A percentile compares a stretch with the other conserved stretches of the same genome.
Conservation (phyloP, 2,329 filamentous ascomycete genomes). For the Fusarium xylarioides region DNA sequence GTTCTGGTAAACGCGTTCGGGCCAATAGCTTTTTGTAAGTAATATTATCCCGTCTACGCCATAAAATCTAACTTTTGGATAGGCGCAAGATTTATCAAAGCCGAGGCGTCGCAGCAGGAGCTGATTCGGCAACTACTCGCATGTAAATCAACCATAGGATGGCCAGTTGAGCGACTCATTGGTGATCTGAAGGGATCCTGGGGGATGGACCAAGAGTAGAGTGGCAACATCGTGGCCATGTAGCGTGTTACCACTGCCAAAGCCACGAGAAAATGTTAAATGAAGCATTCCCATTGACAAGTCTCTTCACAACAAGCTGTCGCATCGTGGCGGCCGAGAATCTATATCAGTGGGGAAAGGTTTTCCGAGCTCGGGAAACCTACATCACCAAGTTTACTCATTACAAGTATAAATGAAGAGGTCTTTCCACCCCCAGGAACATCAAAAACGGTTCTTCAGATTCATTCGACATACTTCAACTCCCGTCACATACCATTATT, state of each 20-base stretch:
- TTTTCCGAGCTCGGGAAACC: constrained; percentile 43
- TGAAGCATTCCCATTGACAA: neutral
- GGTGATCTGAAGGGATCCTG: constrained; percentile 43
- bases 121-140: constrained; percentile 45
- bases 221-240: accelerated
- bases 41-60: too few species aligned
- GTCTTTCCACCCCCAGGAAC: neutral
- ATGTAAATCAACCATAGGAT: constrained; percentile 49
- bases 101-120: constrained; percentile 43
- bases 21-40: constrained; percentile 57
- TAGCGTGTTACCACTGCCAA: neutral
- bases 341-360: constrained; percentile 18
- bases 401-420: constrained; percentile 30
- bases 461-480: accelerated
- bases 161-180: constrained; percentile 51
- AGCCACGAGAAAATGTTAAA: neutral
- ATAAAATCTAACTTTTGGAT: neutral
- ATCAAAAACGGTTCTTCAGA: neutral
- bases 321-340: neutral
- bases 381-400: neutral
- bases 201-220: constrained; percentile 4
- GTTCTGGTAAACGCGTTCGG: constrained; percentile 60
- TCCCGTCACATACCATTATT: accelerated
- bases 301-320: neutral
- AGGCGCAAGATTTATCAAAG: constrained; percentile 47